Evolutionary conservation across 2,329 filamentous ascomycete species (phyloP).

Genomic region (Nakataea oryzae): DNA sequence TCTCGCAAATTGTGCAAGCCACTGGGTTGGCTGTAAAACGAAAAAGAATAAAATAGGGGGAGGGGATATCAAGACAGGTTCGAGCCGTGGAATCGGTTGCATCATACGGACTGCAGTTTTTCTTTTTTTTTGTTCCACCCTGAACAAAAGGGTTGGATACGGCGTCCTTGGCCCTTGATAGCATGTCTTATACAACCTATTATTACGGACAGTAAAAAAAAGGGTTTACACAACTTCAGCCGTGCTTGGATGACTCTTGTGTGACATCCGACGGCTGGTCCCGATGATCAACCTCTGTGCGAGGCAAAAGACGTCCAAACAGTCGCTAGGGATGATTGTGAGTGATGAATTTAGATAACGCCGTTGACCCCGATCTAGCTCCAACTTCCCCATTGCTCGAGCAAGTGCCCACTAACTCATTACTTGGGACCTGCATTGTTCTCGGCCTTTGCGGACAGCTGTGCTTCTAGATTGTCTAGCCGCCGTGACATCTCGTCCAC

Average conservation of each 20-base stretch:
- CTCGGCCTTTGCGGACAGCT: constrained; percentile 49
- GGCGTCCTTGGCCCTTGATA: neutral
- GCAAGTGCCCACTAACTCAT: neutral
- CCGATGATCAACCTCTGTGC: neutral
- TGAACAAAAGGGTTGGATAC: neutral
- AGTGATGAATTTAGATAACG: neutral
- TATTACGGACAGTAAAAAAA: neutral
- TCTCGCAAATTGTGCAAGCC: neutral
- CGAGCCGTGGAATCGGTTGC: neutral
- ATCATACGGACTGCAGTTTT: neutral
- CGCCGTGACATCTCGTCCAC: constrained; percentile 92
- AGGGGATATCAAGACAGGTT: no score
- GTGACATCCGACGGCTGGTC: neutral
- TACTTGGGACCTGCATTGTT: constrained; percentile 5
- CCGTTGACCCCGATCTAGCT: neutral
- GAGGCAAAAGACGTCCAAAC: neutral
- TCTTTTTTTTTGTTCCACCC: no score
- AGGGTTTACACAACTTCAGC: neutral
- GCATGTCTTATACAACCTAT: neutral
- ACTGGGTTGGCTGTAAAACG: constrained; percentile 5
- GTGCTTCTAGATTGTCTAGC: constrained; percentile 72
- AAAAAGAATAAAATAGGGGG: neutral
- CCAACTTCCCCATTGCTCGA: neutral
- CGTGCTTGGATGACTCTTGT: neutral
- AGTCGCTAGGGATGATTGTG: neutral